Base-by-base conservation (phyloP, 2,329 filamentous ascomycete genomes). In the Magnaporthiopsis rhizophila region DNA sequence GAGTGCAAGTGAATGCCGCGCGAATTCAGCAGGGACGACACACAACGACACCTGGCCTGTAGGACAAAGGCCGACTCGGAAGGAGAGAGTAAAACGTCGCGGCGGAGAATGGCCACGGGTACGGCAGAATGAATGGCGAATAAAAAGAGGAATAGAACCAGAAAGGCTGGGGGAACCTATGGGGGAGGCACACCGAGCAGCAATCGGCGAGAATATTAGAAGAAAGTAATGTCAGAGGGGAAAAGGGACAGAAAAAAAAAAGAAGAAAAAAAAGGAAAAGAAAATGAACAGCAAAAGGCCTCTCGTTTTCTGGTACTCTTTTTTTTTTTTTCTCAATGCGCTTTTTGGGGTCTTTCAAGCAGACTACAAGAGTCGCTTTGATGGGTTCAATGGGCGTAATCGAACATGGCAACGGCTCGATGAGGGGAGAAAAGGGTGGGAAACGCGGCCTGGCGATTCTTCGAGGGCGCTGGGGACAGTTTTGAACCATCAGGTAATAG, bases 371-470 rank as follows among this genome's bases (percentile, higher is more conserved):
- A 82, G 81, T 81, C 80, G 81, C 79, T 79, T 78, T 77, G 70
- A 73, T 75, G 74, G 18, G 74, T 79, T 79, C 79, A 84, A 74
- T 83, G 77, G 77, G 75, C 76, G 72, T 71, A 79, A 74, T 78
- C 79, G 79, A 82, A 82, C 81, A 85, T 84, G 74, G 78, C 78
- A 78, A 74, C 76, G 75, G 79, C 80, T 83, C 79, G 80, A 79
- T 80, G 72, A 71, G 71, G 74, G 75, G 71, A 72, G 72, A 74
- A 58, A 63, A 63, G 36, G 62, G 74, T 69, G 68, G 67, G 70
- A 69, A 72, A 71, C 68, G 69, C 69, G 3, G 71, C 68, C 69
- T 66, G 65, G 66, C 21, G 9, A 36, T 34, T 63, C 66, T 66
- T 68, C 66, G 69, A 69, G 69, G 73, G 72, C 69, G 67, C 67